Base-by-base conservation (phyloP, 2,329 filamentous ascomycete species). In the Paracamarosporium sp. region DNA sequence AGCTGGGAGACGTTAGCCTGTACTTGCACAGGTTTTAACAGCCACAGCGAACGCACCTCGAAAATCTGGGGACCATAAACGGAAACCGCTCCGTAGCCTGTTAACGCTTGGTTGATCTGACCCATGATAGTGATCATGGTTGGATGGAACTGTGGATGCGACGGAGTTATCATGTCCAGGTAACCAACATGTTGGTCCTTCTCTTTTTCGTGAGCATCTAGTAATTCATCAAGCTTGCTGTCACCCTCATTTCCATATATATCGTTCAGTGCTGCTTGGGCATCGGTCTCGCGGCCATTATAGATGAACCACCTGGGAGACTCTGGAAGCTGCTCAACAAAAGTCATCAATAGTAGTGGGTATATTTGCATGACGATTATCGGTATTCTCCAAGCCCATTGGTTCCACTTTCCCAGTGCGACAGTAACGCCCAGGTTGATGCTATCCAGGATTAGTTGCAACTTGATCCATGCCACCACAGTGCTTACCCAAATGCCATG, bases 51-150 rank as follows among this genome's bases (percentile, higher is more conserved):
- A 59, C 67, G 62, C 60, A 73, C 72, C 53, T 86, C 81, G 68
- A 88, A 88, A 52, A 88, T 88, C 62, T 88, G 86, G 2, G 85
- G 85, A 0, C 86, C 86, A 56, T 88, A 88, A 2, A 88, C 85
- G 17, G 82, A 85, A 2, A 88, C 83, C 0, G 86, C 86, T 2
- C 84, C 84, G 53, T 86, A 86, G 4, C 84, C 83, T 0, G 84
- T 86, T 48, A 86, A 71, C 0, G 83, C 84, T 69, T 88, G 86
- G 63, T 87, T 87, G 63, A 88, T 71, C 68, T 88, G 85, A 1
- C 85, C 85, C 85, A 88, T 88, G 46, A 88, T 77, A 0, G 85
- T 86, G 24, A 88, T 76, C 64, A 87, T 78, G 1, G 84, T 87
- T 0, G 86, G 85, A 62, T 88, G 86, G 63, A 86, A 88, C 59